phyloP scores from a whole-genome alignment of 177 flowering plant genomes.

The Vitis hybrid region DNA sequence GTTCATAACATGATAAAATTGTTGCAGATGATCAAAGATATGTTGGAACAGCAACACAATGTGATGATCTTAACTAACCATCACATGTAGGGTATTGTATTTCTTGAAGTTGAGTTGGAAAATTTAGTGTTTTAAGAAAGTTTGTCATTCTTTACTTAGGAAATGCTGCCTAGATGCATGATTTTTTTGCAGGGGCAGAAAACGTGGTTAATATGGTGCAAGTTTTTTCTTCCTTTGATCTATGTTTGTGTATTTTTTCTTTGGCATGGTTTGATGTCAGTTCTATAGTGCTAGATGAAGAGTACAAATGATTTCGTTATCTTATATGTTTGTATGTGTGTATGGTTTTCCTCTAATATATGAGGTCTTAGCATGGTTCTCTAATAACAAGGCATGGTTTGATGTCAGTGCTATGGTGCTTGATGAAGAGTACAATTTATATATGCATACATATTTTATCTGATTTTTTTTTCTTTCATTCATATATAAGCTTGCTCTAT shows the following conservation, averaged over 20 bases:
- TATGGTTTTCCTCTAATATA: background rate
- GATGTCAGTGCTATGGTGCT: background rate
- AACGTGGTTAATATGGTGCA: background rate
- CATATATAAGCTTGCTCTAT: no score
- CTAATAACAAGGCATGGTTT: background rate
- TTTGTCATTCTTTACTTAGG: background rate
- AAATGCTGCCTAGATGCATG: background rate
- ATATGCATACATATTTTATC: no score
- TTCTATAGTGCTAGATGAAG: no score
- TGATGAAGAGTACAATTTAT: no score
- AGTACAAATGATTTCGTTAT: no score
- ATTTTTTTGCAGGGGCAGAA: background rate
- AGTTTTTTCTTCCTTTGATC: background rate
- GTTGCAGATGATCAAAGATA: no score
- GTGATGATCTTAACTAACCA: no score
- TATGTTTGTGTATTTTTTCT: no score
- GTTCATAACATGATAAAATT: background rate
- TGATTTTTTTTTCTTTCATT: no score
- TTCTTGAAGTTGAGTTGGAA: background rate
- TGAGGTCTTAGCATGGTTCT: background rate
- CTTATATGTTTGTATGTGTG: no score
- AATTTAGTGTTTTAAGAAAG: background rate
- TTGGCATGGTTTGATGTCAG: no score
- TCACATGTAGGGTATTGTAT: background rate
- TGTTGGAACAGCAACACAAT: no score